Percentiles rank a stretch among this genome's conserved stretches.
These are phyloP conservation scores for Barnettozyma sucrosica DNA, from an alignment of 805 yeast species.

Conservation along the genomic window DNA sequence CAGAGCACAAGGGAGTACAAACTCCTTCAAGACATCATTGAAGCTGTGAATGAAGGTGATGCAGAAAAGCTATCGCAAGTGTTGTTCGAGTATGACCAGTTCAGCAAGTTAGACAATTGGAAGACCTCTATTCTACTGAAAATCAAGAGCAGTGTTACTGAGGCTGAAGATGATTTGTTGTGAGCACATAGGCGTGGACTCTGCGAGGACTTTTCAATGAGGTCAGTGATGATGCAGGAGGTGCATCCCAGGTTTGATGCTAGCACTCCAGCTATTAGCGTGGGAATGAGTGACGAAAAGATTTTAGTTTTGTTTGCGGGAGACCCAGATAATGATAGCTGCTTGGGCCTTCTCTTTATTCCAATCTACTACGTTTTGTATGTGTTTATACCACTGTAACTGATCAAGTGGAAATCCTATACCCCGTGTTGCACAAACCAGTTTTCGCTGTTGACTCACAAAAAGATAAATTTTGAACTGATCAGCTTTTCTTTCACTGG, in stretches of 20 bases:
- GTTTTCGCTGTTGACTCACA: background rate
- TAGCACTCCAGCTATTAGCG: background rate
- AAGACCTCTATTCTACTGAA: slow-evolving; percentile 78
- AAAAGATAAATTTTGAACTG: background rate
- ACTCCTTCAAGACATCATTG: slow-evolving; percentile 59
- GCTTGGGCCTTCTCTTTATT: too few species aligned
- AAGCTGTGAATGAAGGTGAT: slow-evolving; percentile 76
- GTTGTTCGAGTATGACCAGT: slow-evolving; percentile 81
- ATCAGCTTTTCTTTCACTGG: background rate
- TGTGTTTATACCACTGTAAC: background rate
- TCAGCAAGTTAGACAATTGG: slow-evolving; percentile 83
- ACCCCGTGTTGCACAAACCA: background rate
- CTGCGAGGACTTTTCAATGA: slow-evolving; percentile 2
- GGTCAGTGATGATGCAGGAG: slow-evolving; percentile 11
- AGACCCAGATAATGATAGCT: background rate
- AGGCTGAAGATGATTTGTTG: slow-evolving; percentile 60
- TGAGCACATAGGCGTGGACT: slow-evolving; percentile 7
- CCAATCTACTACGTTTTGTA: background rate
- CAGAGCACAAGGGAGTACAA: slow-evolving; percentile 70
- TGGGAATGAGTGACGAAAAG: too few species aligned
- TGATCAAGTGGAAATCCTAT: background rate
- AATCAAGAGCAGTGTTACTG: slow-evolving; percentile 68
- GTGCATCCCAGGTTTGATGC: background rate
- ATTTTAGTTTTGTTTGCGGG: background rate
- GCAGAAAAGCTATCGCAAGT: slow-evolving; percentile 66